Base-by-base conservation (phyloP, 495 filamentous ascomycete genomes). In the Penicillium chermesinum region DNA sequence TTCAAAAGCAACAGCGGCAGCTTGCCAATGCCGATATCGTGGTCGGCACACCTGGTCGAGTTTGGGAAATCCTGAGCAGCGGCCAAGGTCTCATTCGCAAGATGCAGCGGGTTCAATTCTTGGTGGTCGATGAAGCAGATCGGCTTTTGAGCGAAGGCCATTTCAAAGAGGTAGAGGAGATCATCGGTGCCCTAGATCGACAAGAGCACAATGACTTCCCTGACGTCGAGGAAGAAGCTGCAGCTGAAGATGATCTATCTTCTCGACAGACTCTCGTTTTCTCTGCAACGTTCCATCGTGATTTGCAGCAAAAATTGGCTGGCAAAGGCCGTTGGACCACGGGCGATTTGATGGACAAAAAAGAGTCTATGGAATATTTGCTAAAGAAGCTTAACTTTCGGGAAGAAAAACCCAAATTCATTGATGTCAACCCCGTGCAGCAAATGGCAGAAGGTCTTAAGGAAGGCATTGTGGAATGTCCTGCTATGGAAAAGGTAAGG, bases 91-190 rank as follows among this genome's bases (percentile, higher is more conserved):
- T 81, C 49, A 74, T 81, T 41, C 66, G 72, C 1, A 77, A 77
- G n/a, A 79, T 96, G 49, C 79, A 78, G 53, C 59, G 71, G 12
- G 83, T 96, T 34, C 75, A 80, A 38, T 96, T 89, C 53, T 72
- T 98, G 2, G 89, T 97, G 0, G 76, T 98, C 3, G 93, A 98
- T 57, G 93, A 98, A 70, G 93, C 94, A 0, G 93, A 98, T 71
- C 78, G 94, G 42, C 74, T 98, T 30, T 71, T 98, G 33, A 93
- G 89, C 46, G 85, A 95, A 59, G 93, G 93, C 2, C 85, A 95
- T 60, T 98, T 94, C 69, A 91, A 96, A 64, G 93, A 98, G 59
- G 80, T 90, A 1, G 83, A 88, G 36, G 84, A 97, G 40, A 89
- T 97, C 32, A 62, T 98, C 10, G 78, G 77, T 44, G 77, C 87